These are phyloP conservation scores for Quercus tomentella DNA, from an alignment of 331 rosid species.

Conservation along the genomic window DNA sequence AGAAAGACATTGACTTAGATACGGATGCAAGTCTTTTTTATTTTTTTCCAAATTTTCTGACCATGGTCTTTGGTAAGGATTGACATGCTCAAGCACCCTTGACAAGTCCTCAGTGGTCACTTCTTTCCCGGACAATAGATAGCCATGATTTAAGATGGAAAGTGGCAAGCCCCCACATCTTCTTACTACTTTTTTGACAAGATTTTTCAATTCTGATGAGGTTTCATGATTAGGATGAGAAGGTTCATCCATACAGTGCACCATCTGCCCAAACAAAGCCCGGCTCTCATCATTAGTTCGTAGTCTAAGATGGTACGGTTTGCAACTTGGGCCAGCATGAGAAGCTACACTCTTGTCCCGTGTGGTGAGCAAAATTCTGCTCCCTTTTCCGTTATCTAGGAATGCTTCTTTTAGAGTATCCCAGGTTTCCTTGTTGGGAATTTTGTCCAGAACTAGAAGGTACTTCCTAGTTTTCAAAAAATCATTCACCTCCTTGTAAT, in stretches of 20 bases:
- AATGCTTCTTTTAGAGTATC: background rate
- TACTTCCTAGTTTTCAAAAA: background rate
- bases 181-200: conserved; percentile 12
- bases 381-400: background rate
- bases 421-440: background rate
- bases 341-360: conserved; percentile 7
- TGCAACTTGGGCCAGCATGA: background rate
- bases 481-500: too few species aligned
- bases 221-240: too few species aligned
- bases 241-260: background rate
- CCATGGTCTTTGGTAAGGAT: background rate
- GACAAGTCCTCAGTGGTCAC: background rate
- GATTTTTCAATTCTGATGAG: background rate
- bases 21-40: too few species aligned
- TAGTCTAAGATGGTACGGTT: background rate
- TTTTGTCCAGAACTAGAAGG: conserved; percentile 11
- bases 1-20: conserved; percentile 6
- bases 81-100: background rate
- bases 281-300: conserved; percentile 30
- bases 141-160: conserved; percentile 21
- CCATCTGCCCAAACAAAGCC: conserved; percentile 19
- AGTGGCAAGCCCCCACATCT: conserved; percentile 37
- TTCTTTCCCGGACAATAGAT: conserved; percentile 3
- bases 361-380: conserved; percentile 31
- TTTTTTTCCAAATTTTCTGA: background rate